Base-by-base conservation (phyloP, 2,329 filamentous ascomycete species). In the Colletotrichum tropicale region DNA sequence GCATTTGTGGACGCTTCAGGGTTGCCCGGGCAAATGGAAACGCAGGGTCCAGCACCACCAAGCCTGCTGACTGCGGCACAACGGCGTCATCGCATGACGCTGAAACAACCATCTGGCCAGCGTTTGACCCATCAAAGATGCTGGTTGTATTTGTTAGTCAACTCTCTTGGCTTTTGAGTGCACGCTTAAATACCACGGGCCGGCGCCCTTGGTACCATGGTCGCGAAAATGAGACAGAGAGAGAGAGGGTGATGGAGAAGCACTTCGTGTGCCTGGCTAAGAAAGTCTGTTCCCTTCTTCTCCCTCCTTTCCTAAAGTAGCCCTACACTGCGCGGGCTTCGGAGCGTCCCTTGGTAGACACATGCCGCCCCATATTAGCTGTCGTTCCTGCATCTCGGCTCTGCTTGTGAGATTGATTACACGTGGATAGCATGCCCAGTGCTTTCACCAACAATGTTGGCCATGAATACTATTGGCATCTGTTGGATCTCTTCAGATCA, bases 91-190 rank as follows among this genome's bases (percentile, higher is more conserved):
- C 64, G 69, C 69, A 64, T 34, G 38, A 72, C 69, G 36, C n/a
- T 75, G 73, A 75, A 75, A 75, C 73, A 64, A 68, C 52, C 69
- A 60, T 66, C 70, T 67, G 68, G 72, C 68, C 72, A 72, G 52
- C 55, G 72, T 75, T 72, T 75, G 72, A 75, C 72, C 72, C 72
- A 72, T 75, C 32, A 55, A 12, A 65, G 18, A 30, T 55, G 30
- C 16, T 61, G 21, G 58, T 32, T 61, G 60, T 34, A 34, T 58
- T 4, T 34, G 48, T 43, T 9, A 58, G 61, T 30, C 64, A 38
- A 72, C 70, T 32, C 43, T 21, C 58, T 28, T 64, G 43, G n/a
- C 62, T 43, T 48, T 30, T 28, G 32, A 43, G 12, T 66, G 9
- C 36, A 66, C 62, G 26, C 36, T 52, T 61, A 61, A 62, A 62